Base-by-base conservation (phyloP, 1,284 basidiomycete genomes). In the Ganoderma lingzhi region DNA sequence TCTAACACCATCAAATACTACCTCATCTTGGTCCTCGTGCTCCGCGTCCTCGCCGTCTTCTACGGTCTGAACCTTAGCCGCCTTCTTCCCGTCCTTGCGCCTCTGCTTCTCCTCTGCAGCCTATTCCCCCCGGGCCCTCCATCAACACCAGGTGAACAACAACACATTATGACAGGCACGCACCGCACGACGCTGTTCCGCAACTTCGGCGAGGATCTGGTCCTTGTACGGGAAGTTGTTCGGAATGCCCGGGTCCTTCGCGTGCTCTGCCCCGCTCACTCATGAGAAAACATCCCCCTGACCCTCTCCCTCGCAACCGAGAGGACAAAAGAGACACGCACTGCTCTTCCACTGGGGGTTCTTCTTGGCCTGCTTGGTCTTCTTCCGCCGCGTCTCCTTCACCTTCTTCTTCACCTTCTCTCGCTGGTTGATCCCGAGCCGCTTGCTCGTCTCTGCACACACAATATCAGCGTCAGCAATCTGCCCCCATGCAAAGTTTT, bases 171-270 rank as follows among this genome's bases (percentile, higher is more conserved):
- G n/a, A 23, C 35, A 28, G 23, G 23, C 23, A 42, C 87, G 74
- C 76, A 95, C 93, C 71, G 85, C 80, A 76, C 92, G 86, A 72
- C 95, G 89, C 78, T 94, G 87, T 74, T 94, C 93, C 58, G 91
- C 91, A 55, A 96, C 87, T 79, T 99, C 97, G 17, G 96, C 96
- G 55, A 99, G 86, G 69, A 99, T 92, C 82, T 97, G 92, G 79
- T 98, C 97, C 85, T 99, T 99, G 88, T 93, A 98, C 3, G 97
- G 97, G 84, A 97, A 98, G 71, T 91, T 92, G 82, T 94, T 98
- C n/a, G 97, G 97, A 71, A 99, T 97, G 61, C 98, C 98, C 35
- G 94, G 95, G 79, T 99, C 97, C 80, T 91, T 95, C 81, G 85
- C 90, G 80, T 87, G 90, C 85, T 94, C 87, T 87, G 32, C 15